phyloP scores from a whole-genome alignment of 2,329 filamentous ascomycete species.

The Helotiales sp. region DNA sequence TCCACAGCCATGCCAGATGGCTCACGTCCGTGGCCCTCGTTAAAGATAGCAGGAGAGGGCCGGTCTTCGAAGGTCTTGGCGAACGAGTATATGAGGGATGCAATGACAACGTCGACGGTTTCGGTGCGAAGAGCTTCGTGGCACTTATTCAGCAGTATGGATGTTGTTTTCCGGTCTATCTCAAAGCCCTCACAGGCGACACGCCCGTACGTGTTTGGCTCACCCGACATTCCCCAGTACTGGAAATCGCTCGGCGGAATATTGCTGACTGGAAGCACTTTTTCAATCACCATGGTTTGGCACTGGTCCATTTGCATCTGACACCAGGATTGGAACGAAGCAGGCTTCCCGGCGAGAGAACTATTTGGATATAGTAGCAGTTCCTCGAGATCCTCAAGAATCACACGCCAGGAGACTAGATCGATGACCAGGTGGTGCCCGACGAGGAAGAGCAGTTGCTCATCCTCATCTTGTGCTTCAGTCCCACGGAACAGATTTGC shows the following conservation, averaged over 20 bases:
- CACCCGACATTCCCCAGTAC: background rate
- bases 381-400: slow-evolving; percentile 46
- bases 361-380: background rate
- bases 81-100: slow-evolving; percentile 46
- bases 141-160: background rate
- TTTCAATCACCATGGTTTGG: background rate
- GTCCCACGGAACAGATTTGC: background rate
- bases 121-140: slow-evolving; percentile 44
- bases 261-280: background rate
- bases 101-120: slow-evolving; percentile 48
- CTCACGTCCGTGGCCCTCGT: slow-evolving; percentile 51
- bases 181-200: background rate
- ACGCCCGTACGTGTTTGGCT: background rate
- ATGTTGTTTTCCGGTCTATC: background rate
- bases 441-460: slow-evolving; percentile 22
- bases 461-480: background rate
- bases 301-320: background rate
- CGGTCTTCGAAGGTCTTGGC: slow-evolving; percentile 44
- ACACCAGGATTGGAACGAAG: background rate
- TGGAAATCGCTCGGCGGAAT: background rate
- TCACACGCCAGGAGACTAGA: slow-evolving; percentile 45
- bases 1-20: slow-evolving; percentile 44
- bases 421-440: slow-evolving; percentile 40
- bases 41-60: slow-evolving; percentile 46
- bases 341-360: background rate